These are phyloP conservation scores for Penicillium aurantiogriseum DNA, from an alignment of 2,329 filamentous ascomycete species.

Conservation along the genomic window DNA sequence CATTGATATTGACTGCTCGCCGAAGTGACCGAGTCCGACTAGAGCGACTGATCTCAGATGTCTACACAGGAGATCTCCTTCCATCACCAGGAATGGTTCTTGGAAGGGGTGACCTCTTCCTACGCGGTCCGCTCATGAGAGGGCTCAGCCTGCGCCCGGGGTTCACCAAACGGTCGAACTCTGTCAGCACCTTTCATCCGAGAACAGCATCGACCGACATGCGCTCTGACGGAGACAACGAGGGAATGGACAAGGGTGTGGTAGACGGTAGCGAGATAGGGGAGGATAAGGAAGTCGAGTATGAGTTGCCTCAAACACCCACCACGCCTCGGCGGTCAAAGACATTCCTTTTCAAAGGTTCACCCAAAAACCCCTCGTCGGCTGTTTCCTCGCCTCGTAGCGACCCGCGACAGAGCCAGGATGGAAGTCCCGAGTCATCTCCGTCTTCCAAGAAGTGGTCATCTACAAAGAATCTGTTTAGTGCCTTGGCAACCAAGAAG, in stretches of 20 bases:
- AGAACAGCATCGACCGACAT: slow-evolving; percentile 14
- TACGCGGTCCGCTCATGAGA: slow-evolving; percentile 75
- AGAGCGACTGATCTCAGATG: slow-evolving; percentile 69
- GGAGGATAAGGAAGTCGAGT: slow-evolving; percentile 14
- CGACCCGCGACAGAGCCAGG: slow-evolving; percentile 16
- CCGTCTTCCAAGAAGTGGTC: slow-evolving; percentile 23
- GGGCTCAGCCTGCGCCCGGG: slow-evolving; percentile 79
- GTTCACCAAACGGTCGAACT: slow-evolving; percentile 70
- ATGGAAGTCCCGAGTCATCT: slow-evolving; percentile 11
- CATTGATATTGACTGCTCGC: slow-evolving; percentile 70
- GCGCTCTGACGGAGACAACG: slow-evolving; percentile 3
- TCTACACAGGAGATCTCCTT: slow-evolving; percentile 79
- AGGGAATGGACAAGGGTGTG: slow-evolving; percentile 17
- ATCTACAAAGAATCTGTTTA: slow-evolving; percentile 18
- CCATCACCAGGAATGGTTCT: slow-evolving; percentile 79
- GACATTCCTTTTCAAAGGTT: slow-evolving; percentile 14
- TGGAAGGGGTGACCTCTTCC: slow-evolving; percentile 68
- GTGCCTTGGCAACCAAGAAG: slow-evolving; percentile 19
- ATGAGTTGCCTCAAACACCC: slow-evolving; percentile 14
- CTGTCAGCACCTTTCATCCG: slow-evolving; percentile 40
- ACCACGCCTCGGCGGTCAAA: slow-evolving; percentile 15
- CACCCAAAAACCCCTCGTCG: slow-evolving; percentile 9
- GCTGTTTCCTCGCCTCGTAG: slow-evolving; percentile 15
- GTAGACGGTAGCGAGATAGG: slow-evolving; percentile 10
- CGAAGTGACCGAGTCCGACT: slow-evolving; percentile 74